Percentiles rank a stretch among this genome's conserved stretches.
These are phyloP conservation scores for Termitomyces sp. DNA, from an alignment of 768 basidiomycete genomes.

Conservation along the genomic window DNA sequence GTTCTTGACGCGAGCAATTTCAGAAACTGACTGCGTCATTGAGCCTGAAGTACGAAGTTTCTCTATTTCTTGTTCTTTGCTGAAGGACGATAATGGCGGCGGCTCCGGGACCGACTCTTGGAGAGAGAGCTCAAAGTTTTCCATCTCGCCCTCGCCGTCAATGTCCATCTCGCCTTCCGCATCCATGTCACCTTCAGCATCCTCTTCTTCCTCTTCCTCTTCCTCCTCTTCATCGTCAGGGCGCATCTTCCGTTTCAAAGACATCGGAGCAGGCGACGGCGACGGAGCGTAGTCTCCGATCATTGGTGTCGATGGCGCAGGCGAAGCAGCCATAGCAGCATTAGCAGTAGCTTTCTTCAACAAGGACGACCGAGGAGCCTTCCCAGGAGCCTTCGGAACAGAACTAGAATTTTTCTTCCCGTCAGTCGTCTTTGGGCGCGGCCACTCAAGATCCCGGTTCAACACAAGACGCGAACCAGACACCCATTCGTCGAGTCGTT, in stretches of 20 bases:
- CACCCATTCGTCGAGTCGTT: conserved; percentile 98
- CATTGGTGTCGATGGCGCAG: conserved; percentile 26
- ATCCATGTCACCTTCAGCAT: conserved; percentile 46
- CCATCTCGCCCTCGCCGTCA: conserved; percentile 69
- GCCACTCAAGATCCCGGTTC: conserved; percentile 89
- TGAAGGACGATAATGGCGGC: conserved; percentile 61
- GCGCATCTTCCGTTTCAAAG: conserved; percentile 63
- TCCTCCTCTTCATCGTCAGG: conserved; percentile 67
- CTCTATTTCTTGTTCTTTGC: conserved; percentile 98
- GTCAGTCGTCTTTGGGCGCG: conserved; percentile 71
- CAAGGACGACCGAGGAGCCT: conserved; percentile 51
- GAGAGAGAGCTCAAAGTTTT: conserved; percentile 60
- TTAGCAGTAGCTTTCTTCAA: conserved; percentile 68
- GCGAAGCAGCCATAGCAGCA: conserved; percentile 55
- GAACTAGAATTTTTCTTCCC: conserved; percentile 47
- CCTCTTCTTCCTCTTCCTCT: conserved; percentile 54
- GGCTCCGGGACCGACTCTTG: conserved; percentile 46
- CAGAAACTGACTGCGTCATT: conserved; percentile 98
- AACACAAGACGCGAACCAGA: conserved; percentile 81
- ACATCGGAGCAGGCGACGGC: conserved; percentile 48
- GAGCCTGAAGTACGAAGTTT: conserved; percentile 96
- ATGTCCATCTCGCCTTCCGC: conserved; percentile 72
- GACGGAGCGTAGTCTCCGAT: conserved; percentile 34
- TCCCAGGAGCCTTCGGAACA: conserved; percentile 52
- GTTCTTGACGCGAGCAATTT: conserved; percentile 97